Percentiles rank a stretch among this genome's conserved stretches.
Evolutionary conservation across 352 stramenopile genomes (phyloP).

Genomic region (Pythium aristosporum): DNA sequence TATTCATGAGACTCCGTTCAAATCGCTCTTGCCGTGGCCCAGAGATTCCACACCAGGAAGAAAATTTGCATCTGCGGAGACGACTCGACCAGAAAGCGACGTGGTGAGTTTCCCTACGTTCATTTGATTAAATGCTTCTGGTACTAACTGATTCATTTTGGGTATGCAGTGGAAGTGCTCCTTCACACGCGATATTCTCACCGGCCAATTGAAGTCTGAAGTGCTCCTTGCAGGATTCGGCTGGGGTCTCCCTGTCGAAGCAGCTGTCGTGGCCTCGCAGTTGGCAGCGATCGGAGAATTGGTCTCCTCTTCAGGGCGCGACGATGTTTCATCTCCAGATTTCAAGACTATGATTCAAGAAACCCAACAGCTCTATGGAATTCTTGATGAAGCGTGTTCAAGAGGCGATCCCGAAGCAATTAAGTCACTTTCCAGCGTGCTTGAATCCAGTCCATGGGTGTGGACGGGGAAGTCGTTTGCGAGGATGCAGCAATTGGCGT

Average conservation of each 20-base stretch:
- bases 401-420: conserved; percentile 31
- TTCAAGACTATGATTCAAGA: conserved; percentile 34
- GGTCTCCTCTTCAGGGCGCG: not conserved
- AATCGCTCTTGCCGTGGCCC: conserved; percentile 59
- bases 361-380: conserved; percentile 55
- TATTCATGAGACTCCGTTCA: conserved; percentile 12
- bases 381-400: conserved; percentile 39
- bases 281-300: conserved; percentile 44
- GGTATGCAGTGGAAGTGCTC: conserved; percentile 63
- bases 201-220: conserved; percentile 53
- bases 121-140: too few relatives aligned
- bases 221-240: conserved; percentile 54
- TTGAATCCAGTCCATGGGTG: conserved; percentile 56
- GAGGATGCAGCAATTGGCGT: conserved; percentile 50
- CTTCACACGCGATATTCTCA: conserved; percentile 45
- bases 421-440: conserved; percentile 19
- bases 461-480: conserved; percentile 69
- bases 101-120: conserved; percentile 29
- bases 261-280: conserved; percentile 30
- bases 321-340: conserved; percentile 5
- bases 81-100: conserved; percentile 51
- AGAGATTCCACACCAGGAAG: not conserved
- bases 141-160: too few relatives aligned
- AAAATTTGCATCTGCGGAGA: conserved; percentile 37
- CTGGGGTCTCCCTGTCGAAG: conserved; percentile 44